Evolutionary conservation across 2,329 filamentous ascomycete species (phyloP).

Genomic region (Exophiala oligosperma): DNA sequence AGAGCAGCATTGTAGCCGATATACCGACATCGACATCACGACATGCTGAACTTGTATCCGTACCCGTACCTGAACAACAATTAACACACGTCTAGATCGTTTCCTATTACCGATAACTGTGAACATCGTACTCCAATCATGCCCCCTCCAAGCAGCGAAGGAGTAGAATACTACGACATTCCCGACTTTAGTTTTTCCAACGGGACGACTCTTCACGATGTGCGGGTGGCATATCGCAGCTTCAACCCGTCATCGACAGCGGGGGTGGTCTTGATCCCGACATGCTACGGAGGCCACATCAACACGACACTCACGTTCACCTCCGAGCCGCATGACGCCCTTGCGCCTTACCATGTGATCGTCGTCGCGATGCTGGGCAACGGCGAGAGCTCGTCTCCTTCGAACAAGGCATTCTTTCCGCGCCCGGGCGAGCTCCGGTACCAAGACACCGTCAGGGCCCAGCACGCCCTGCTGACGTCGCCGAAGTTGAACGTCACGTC

Average conservation of each 20-base stretch:
- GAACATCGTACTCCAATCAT: neutral
- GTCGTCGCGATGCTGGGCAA: slow-evolving; percentile 51
- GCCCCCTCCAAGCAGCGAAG: slow-evolving; percentile 28
- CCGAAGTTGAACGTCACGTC: slow-evolving; percentile 35
- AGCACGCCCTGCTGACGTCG: slow-evolving; percentile 41
- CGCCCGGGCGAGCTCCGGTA: slow-evolving; percentile 38
- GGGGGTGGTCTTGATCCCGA: slow-evolving; percentile 51
- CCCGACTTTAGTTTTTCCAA: slow-evolving; percentile 41
- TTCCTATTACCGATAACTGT: neutral
- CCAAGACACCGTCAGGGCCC: slow-evolving; percentile 45
- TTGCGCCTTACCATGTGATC: slow-evolving; percentile 46
- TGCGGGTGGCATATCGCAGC: slow-evolving; percentile 43
- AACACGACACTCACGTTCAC: slow-evolving; percentile 52
- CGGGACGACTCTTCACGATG: slow-evolving; percentile 35
- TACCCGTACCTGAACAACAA: too few relatives aligned
- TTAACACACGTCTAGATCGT: too few relatives aligned
- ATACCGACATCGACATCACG: too few relatives aligned
- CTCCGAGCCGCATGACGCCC: slow-evolving; percentile 33
- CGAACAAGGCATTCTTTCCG: slow-evolving; percentile 46
- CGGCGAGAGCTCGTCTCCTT: slow-evolving; percentile 50
- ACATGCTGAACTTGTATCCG: neutral
- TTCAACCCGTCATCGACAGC: slow-evolving; percentile 40
- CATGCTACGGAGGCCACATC: slow-evolving; percentile 57
- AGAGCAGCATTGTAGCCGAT: too few relatives aligned
- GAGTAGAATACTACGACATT: slow-evolving; percentile 37